A percentile compares a stretch with the other conserved stretches of the same genome.
Conservation (phyloP, 2,329 filamentous ascomycete species). For the Penicillium sp. region DNA sequence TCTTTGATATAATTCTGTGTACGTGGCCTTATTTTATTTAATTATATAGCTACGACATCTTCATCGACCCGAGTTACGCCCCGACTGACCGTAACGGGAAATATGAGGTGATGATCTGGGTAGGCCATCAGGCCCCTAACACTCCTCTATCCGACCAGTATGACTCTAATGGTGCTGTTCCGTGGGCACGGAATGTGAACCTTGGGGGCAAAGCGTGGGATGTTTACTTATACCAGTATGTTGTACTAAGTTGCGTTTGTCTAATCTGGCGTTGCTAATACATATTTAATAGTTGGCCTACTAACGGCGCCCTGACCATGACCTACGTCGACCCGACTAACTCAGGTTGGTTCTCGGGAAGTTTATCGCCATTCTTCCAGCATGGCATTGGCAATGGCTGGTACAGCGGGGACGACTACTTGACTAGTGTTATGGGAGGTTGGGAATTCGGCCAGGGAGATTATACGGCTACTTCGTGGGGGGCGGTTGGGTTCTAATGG, state of each 20-base stretch:
- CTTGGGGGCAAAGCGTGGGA: background rate
- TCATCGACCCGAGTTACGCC: background rate
- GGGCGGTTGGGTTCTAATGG: background rate
- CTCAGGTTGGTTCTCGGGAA: background rate
- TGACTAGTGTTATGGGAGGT: background rate
- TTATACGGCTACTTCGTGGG: background rate
- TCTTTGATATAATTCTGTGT: background rate
- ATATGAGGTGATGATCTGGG: background rate
- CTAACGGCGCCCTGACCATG: background rate
- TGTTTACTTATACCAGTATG: background rate
- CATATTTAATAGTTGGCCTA: background rate
- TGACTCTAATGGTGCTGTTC: background rate
- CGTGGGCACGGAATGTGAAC: background rate
- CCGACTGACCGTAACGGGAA: background rate
- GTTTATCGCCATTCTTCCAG: background rate
- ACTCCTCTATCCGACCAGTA: background rate
- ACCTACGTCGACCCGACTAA: background rate
- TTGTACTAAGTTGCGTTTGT: background rate
- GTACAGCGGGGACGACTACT: background rate
- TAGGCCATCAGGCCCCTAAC: background rate
- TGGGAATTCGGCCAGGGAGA: background rate
- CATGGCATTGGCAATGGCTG: background rate
- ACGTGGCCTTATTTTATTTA: background rate
- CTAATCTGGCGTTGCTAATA: background rate
- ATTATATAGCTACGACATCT: background rate